phyloP scores from a whole-genome alignment of 2,329 filamentous ascomycete species.

The Dactylellina cionopaga region DNA sequence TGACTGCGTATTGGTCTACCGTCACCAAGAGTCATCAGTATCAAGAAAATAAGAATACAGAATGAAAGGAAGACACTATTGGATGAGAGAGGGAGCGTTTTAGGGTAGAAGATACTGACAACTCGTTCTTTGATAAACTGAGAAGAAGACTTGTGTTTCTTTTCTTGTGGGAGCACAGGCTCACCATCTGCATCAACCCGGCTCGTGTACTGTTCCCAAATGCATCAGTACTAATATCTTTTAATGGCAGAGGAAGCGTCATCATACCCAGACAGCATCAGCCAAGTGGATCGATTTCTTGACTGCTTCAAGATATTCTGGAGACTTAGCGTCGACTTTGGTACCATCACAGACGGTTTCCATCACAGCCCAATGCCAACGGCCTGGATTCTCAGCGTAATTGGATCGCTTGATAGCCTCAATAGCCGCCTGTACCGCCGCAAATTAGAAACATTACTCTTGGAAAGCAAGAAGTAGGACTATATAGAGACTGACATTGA shows the following conservation, averaged over 20 bases:
- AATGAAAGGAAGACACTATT: not conserved
- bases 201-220: not conserved
- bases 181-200: not conserved
- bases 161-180: not conserved
- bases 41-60: not conserved
- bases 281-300: not conserved
- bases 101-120: slow-evolving; percentile 21
- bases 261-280: slow-evolving; percentile 31
- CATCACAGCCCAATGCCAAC: slow-evolving; percentile 42
- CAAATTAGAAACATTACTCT: not conserved
- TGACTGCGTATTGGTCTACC: not conserved
- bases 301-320: not conserved
- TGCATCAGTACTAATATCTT: not conserved
- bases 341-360: not conserved
- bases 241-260: too few relatives aligned
- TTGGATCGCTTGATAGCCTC: slow-evolving; percentile 20
- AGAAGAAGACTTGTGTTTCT: not conserved
- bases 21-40: not conserved
- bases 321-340: not conserved
- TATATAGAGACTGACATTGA: slow-evolving; percentile 7
- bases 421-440: slow-evolving; percentile 2
- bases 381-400: not conserved
- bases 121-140: not conserved
- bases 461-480: not conserved
- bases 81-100: not conserved